phyloP scores from a whole-genome alignment of 2,329 filamentous ascomycete genomes.

The Calycina marina region DNA sequence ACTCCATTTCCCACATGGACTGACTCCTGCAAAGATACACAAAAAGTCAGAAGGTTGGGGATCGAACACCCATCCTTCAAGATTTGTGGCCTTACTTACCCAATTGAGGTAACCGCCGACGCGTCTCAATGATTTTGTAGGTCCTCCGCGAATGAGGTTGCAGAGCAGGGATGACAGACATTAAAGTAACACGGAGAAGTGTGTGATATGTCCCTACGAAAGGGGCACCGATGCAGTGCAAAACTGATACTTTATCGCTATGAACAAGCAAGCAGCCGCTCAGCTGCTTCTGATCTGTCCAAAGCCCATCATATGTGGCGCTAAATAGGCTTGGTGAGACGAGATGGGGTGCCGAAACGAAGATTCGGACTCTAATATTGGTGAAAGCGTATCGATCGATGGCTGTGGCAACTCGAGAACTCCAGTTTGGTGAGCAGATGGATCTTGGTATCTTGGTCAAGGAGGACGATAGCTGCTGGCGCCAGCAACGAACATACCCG shows the following conservation, averaged over 20 bases:
- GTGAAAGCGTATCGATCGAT: not conserved
- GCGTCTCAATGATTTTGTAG: constrained; percentile 11
- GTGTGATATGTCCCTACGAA: constrained; percentile 18
- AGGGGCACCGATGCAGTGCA: constrained; percentile 14
- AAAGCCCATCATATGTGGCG: too few relatives aligned
- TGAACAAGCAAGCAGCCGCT: constrained; percentile 16
- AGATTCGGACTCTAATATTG: too few relatives aligned
- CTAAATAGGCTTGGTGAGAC: too few relatives aligned
- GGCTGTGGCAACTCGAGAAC: not conserved
- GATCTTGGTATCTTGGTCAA: not conserved
- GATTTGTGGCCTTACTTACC: constrained; percentile 14
- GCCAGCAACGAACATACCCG: not conserved
- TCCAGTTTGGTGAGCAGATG: not conserved
- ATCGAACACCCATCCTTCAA: too few relatives aligned
- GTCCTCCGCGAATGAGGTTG: constrained; percentile 15
- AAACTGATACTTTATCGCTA: not conserved
- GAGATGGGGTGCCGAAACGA: too few relatives aligned
- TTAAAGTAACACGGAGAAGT: constrained; percentile 17
- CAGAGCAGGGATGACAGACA: constrained; percentile 12
- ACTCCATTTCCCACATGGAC: too few relatives aligned
- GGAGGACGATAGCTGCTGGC: not conserved
- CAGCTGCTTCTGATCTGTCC: constrained; percentile 8
- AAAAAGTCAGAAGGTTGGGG: too few relatives aligned
- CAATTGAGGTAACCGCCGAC: constrained; percentile 22
- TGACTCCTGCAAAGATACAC: too few relatives aligned